phyloP scores from a whole-genome alignment of 345 rosid genomes.

The Linum usitatissimum region DNA sequence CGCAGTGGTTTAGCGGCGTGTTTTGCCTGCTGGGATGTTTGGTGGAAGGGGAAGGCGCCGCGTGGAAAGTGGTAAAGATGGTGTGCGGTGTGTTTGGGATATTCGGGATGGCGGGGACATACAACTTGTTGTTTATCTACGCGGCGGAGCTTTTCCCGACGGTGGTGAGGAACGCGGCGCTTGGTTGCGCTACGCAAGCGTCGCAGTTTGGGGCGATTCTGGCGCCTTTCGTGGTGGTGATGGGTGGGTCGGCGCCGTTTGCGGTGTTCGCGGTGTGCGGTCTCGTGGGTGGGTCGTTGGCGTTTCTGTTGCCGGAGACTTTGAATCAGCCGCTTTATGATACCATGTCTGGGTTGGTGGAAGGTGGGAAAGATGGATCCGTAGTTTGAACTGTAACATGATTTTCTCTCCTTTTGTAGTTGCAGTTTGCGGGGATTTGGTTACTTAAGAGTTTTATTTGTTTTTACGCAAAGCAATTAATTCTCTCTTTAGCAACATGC shows the following conservation, averaged over 20 bases:
- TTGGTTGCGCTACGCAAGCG: constrained; percentile 76
- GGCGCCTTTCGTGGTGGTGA: constrained; percentile 76
- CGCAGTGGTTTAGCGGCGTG: constrained; percentile 65
- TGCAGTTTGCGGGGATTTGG: neutral
- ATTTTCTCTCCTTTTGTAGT: no score
- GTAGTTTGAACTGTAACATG: neutral
- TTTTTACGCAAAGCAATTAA: no score
- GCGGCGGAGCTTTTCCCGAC: constrained; percentile 83
- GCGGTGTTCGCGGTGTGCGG: constrained; percentile 56
- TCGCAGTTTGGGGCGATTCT: constrained; percentile 82
- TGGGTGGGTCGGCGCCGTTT: constrained; percentile 63
- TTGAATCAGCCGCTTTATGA: constrained; percentile 71
- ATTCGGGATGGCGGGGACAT: constrained; percentile 83
- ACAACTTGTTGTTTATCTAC: constrained; percentile 72
- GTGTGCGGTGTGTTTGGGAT: constrained; percentile 68
- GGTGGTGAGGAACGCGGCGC: constrained; percentile 81
- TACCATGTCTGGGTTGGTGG: constrained; percentile 68
- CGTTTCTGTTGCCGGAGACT: constrained; percentile 79
- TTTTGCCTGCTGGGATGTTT: constrained; percentile 53
- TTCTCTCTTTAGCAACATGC: no score
- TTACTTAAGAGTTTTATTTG: no score
- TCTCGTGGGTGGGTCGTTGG: constrained; percentile 58
- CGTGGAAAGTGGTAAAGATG: constrained; percentile 61
- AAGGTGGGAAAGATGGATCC: constrained; percentile 13
- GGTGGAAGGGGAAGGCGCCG: constrained; percentile 30